Percentiles rank a stretch among this genome's conserved stretches.
These are phyloP conservation scores for Lentinula boryana DNA, from an alignment of 768 basidiomycete species.

Conservation along the genomic window DNA sequence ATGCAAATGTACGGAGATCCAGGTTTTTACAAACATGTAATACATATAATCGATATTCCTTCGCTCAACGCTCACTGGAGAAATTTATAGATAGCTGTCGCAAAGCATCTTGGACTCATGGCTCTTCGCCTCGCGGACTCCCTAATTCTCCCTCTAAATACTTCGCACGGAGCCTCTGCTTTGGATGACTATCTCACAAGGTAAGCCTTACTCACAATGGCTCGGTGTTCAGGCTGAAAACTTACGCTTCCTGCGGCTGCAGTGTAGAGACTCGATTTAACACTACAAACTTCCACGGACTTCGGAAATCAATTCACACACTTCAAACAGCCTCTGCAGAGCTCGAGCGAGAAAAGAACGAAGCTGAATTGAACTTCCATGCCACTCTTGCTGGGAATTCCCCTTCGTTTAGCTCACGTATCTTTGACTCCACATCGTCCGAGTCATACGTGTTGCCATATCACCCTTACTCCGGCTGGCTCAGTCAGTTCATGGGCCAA, in stretches of 20 bases:
- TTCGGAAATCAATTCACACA: slow-evolving; percentile 39
- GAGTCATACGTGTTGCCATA: background rate
- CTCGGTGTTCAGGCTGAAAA: background rate
- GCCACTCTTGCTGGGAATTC: slow-evolving; percentile 37
- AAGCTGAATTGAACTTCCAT: slow-evolving; percentile 44
- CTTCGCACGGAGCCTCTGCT: slow-evolving; percentile 57
- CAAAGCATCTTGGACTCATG: slow-evolving; percentile 52
- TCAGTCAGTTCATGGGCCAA: background rate
- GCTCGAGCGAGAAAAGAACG: slow-evolving; percentile 55
- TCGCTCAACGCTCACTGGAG: background rate
- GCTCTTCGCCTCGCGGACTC: slow-evolving; percentile 46
- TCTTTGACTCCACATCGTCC: too few species aligned
- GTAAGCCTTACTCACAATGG: slow-evolving; percentile 1
- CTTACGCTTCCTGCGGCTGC: background rate
- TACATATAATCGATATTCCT: slow-evolving; percentile 1
- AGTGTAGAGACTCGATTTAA: background rate
- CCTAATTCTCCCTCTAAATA: slow-evolving; percentile 63
- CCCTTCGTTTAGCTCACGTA: slow-evolving; percentile 14
- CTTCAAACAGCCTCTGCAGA: slow-evolving; percentile 46
- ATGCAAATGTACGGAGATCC: slow-evolving; percentile 74
- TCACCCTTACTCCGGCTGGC: background rate
- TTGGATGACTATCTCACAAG: slow-evolving; percentile 11
- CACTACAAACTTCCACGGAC: slow-evolving; percentile 29
- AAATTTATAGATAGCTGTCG: slow-evolving; percentile 39
- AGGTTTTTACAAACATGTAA: slow-evolving; percentile 67